Evolutionary conservation across 805 yeast genomes (phyloP).

Genomic region (Metschnikowia lunata): DNA sequence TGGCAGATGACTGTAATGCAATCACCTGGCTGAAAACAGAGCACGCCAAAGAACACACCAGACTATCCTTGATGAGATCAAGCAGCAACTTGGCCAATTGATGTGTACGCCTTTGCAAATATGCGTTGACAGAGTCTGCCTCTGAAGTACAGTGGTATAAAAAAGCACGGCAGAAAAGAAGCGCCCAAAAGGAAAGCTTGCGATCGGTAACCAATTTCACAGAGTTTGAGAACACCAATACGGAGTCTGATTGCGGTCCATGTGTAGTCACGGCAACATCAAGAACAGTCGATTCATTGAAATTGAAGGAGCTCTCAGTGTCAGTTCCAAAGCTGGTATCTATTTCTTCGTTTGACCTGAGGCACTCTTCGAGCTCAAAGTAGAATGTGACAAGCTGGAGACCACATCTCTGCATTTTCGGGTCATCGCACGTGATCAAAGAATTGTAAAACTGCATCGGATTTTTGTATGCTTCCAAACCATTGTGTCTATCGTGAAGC

Average conservation of each 20-base stretch:
- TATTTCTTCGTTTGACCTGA: not conserved
- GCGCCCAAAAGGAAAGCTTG: slow-evolving; percentile 22
- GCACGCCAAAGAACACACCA: slow-evolving; percentile 28
- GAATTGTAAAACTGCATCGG: slow-evolving; percentile 23
- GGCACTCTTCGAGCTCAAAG: slow-evolving; percentile 8
- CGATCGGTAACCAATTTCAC: slow-evolving; percentile 5
- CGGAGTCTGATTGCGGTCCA: no score
- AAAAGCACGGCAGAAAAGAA: slow-evolving; percentile 17
- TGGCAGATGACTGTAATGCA: slow-evolving; percentile 5
- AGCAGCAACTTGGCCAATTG: slow-evolving; percentile 33
- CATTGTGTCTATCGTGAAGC: not conserved
- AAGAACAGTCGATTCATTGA: not conserved
- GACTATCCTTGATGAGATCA: slow-evolving; percentile 31
- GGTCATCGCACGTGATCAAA: slow-evolving; percentile 19
- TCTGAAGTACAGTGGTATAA: not conserved
- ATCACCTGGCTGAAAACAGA: slow-evolving; percentile 21
- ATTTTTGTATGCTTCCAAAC: slow-evolving; percentile 5
- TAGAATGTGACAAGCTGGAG: slow-evolving; percentile 29
- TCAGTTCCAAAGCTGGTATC: no score
- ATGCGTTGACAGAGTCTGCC: not conserved
- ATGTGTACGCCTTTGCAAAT: not conserved
- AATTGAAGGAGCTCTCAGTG: no score
- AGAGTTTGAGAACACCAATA: not conserved
- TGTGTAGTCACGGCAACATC: not conserved
- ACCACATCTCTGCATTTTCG: slow-evolving; percentile 16